Evolutionary conservation across 345 rosid species (phyloP), one percentile per base, ranked within the genome.

Genomic region (Ceriops decandra): DNA sequence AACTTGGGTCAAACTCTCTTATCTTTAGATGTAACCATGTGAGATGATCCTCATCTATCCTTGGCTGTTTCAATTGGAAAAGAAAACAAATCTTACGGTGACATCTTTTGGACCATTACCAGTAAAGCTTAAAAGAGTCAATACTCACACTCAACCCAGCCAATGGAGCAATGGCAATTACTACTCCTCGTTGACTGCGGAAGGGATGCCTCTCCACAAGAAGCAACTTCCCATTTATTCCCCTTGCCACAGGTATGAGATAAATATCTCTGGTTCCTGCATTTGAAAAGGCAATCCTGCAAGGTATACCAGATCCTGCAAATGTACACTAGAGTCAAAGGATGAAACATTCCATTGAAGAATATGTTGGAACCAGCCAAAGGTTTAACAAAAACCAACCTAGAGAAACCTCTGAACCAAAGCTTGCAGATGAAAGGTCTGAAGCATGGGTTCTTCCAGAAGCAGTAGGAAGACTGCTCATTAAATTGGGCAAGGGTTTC

Each of bases 121-220:
- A 27, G 28, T 33, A 38, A 57, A 63, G 61, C 42, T 53, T 56
- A 63, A 13, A 42, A 26, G 17, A 32, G 53, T 49, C 20, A 4
- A 57, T 38, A 79, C 85, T 81, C 73, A 86, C 93, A 72, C 74
- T 77, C 66, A 81, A 71, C 35, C 88, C 89, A 5, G 89, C 85
- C 75, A 88, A 69, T 32, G 90, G 89, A 76, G 91, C 85, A 58
- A 82, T 85, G 7, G 89, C 95, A 58, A 86, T 82, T 33, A 85
- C 87, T 32, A 85, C 69, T 21, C 91, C 91, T 26, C 76, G 72
- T 66, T 78, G 88, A 77, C 83, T 84, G 58, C 83, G 84, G 67
- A 85, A 88, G 57, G 95, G 91, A 78, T 88, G 90, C 69, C 85
- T 88, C 84, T 88, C 88, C 7, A 77, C 85, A 60, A 86, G 89